Percentiles rank a stretch among this genome's conserved stretches.
These are phyloP conservation scores for Scheffersomyces quercinus DNA, from an alignment of 1,139 yeast genomes.

Conservation along the genomic window DNA sequence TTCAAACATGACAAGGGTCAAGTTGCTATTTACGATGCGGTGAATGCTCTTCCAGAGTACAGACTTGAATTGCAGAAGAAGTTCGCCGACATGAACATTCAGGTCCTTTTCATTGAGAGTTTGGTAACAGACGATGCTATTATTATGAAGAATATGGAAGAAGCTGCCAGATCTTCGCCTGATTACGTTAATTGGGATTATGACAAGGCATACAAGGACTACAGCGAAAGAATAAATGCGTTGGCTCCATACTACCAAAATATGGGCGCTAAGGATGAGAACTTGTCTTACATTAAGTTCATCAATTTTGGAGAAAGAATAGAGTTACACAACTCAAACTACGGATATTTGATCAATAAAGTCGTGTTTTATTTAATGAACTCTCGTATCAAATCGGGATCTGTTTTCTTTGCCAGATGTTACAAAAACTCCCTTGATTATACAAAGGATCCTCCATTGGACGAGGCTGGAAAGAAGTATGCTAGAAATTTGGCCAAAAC, in stretches of 20 bases:
- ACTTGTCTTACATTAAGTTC: conserved; percentile 73
- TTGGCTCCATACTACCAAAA: conserved; percentile 54
- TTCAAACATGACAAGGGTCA: conserved; percentile 80
- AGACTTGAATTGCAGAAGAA: conserved; percentile 57
- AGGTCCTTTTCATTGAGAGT: conserved; percentile 85
- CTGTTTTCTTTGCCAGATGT: conserved; percentile 85
- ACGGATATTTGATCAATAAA: conserved; percentile 86
- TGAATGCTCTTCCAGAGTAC: conserved; percentile 75
- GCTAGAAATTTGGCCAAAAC: conserved; percentile 47
- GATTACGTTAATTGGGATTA: conserved; percentile 80
- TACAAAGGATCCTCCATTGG: conserved; percentile 65
- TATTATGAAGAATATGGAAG: conserved; percentile 69
- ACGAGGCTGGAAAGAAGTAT: conserved; percentile 56
- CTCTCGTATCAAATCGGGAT: conserved; percentile 78
- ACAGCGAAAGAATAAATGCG: conserved; percentile 50
- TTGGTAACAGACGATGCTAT: conserved; percentile 73
- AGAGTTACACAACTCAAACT: conserved; percentile 74
- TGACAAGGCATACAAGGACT: conserved; percentile 61
- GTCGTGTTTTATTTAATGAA: conserved; percentile 90
- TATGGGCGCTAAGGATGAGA: conserved; percentile 50
- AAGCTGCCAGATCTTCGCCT: conserved; percentile 85
- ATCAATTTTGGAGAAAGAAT: conserved; percentile 90
- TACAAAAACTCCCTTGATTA: conserved; percentile 60
- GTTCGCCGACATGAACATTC: conserved; percentile 62
- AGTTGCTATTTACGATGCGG: conserved; percentile 94